Evolutionary conservation across 495 filamentous ascomycete genomes (phyloP), one percentile per base, ranked within the genome.

Genomic region (Penicillium arizonense): DNA sequence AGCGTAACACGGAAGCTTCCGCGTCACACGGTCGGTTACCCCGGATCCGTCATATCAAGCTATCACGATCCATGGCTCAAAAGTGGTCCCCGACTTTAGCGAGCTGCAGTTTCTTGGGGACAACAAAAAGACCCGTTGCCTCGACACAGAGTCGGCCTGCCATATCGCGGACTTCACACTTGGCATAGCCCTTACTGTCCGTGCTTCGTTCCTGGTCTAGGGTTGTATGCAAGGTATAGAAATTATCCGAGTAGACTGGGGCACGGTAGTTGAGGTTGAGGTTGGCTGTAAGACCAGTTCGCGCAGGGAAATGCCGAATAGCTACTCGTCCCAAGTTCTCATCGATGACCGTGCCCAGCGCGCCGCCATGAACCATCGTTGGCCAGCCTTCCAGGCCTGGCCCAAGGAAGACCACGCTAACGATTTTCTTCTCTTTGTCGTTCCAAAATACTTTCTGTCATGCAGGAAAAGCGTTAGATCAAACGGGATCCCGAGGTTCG

Each of bases 311-410:
- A 44, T 67, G 56, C 45, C 67, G 66, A 44, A 77, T 63, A 5
- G 73, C 74, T 20, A 68, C 63, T 12, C 73, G 72, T 37, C 70
- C 73, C 18, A 77, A 56, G 36, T 70, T 65, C 57, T 95, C 89
- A 64, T 90, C 87, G 30, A 92, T 65, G 7, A 91, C 61, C 0
- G 87, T 91, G 4, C 83, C 88, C 34, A 90, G 74, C 3, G 78
- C 75, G 14, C 90, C 90, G 14, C 90, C 90, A 69, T 95, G 90
- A 45, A 87, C 82, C 18, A 90, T 72, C 2, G 79, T 80, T n/a
- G 88, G 88, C 87, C 87, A 92, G 2, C 90, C 88, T 30, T 82
- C 72, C 18, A 85, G 61, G 12, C 74, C 81, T 1, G 63, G 40
- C 28, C 89, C 89, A 36, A 93, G 79, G 63, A 72, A 87, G 14